A percentile compares a stretch with the other conserved stretches of the same genome.
phyloP scores from a whole-genome alignment of 176 grass and related monocot genomes.

The Bothriochloa decipiens region DNA sequence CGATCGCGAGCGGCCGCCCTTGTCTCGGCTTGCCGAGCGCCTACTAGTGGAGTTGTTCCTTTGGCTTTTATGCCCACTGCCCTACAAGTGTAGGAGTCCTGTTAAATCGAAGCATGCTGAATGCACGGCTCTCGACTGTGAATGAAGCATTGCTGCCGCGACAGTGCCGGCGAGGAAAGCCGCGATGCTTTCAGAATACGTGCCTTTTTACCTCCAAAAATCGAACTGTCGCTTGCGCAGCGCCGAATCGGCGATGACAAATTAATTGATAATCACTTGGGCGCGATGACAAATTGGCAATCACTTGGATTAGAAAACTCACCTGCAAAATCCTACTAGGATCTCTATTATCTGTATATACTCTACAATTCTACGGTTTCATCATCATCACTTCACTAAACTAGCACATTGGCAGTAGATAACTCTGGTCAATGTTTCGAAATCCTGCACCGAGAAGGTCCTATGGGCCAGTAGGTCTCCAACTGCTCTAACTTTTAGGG shows the following conservation, averaged over 20 bases:
- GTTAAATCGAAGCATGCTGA: not conserved
- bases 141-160: not conserved
- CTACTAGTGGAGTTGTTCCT: not conserved
- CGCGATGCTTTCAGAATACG: not conserved
- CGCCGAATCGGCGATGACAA: not conserved
- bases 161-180: not conserved
- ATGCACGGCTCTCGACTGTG: too few species aligned
- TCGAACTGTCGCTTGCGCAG: not conserved
- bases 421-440: slow-evolving; percentile 40
- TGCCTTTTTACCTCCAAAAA: not conserved
- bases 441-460: slow-evolving; percentile 37
- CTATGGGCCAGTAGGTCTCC: slow-evolving; percentile 4
- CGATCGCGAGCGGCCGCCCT: not conserved
- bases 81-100: not conserved
- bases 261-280: not conserved
- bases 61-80: not conserved
- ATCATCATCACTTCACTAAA: not conserved
- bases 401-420: slow-evolving; percentile 19
- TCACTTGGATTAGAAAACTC: not conserved
- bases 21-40: not conserved
- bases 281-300: not conserved
- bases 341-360: not conserved
- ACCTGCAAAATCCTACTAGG: not conserved
- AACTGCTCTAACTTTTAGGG: slow-evolving; percentile 31
- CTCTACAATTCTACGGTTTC: not conserved